Percentiles rank a stretch among this genome's conserved stretches.
Conservation (phyloP, 441 rosid genomes). For the Eruca vesicaria region DNA sequence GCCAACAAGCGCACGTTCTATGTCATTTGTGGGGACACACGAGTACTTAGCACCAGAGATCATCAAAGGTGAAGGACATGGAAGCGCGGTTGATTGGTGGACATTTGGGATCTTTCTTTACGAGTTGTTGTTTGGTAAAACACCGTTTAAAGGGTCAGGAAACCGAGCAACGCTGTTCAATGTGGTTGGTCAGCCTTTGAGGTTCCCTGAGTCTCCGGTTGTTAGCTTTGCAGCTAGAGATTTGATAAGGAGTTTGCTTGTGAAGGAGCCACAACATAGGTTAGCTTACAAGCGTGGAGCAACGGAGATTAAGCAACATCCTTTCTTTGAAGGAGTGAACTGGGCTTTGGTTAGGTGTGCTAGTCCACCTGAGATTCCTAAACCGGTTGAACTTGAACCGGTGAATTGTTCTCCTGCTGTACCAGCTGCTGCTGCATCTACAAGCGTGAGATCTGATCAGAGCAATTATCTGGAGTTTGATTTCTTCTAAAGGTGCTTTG, state of each 20-base stretch:
- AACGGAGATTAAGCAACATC: constrained; percentile 66
- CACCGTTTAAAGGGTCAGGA: constrained; percentile 68
- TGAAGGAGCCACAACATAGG: constrained; percentile 68
- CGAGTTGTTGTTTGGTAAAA: constrained; percentile 49
- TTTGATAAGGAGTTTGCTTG: constrained; percentile 64
- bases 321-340: constrained; percentile 68
- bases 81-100: constrained; percentile 86
- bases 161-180: constrained; percentile 65
- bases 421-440: constrained; percentile 42
- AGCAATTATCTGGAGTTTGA: constrained; percentile 79
- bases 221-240: constrained; percentile 63
- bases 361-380: background rate
- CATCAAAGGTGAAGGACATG: constrained; percentile 63
- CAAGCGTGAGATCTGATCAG: constrained; percentile 48
- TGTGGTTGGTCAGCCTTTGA: constrained; percentile 63
- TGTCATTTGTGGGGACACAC: constrained; percentile 63
- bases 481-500: constrained; percentile 53
- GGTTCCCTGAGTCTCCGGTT: constrained; percentile 60
- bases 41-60: constrained; percentile 66
- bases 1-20: background rate
- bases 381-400: constrained; percentile 40
- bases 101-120: constrained; percentile 69
- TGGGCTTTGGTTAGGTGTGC: constrained; percentile 60
- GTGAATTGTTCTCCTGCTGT: constrained; percentile 41
- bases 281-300: constrained; percentile 72